These are phyloP conservation scores for Forsythia suspensa DNA, from an alignment of 257 asterid species.

Conservation along the genomic window DNA sequence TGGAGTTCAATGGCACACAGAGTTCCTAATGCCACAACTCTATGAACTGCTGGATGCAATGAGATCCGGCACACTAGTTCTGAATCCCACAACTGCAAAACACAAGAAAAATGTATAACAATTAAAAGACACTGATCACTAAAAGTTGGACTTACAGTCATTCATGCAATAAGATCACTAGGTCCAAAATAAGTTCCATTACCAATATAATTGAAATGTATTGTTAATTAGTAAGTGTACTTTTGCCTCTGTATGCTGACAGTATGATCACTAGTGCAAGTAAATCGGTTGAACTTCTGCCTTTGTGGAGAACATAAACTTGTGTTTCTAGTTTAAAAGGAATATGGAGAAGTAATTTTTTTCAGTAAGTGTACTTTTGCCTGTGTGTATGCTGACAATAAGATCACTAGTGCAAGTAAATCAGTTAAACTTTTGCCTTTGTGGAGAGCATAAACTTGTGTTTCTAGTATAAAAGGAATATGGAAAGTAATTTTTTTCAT, in stretches of 20 bases:
- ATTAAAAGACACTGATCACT: constrained; percentile 4
- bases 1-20: constrained; percentile 83
- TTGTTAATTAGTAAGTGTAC: no score
- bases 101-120: constrained; percentile 33
- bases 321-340: background rate
- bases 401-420: constrained; percentile 1
- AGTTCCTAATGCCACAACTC: constrained; percentile 85
- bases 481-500: no score
- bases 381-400: background rate
- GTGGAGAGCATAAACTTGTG: background rate
- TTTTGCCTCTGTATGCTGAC: background rate
- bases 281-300: background rate
- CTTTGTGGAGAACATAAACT: background rate
- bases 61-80: constrained; percentile 66
- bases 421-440: background rate
- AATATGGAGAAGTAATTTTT: no score
- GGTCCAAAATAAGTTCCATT: background rate
- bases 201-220: background rate
- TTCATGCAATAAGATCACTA: no score
- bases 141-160: background rate
- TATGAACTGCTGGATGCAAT: constrained; percentile 63
- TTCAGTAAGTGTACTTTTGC: no score
- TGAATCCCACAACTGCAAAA: constrained; percentile 52
- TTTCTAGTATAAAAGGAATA: background rate
- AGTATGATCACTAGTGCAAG: background rate